Percentiles rank a stretch among this genome's conserved stretches.
Evolutionary conservation across 2,329 filamentous ascomycete species (phyloP).

Genomic region (Torrubiella hemipterigena): DNA sequence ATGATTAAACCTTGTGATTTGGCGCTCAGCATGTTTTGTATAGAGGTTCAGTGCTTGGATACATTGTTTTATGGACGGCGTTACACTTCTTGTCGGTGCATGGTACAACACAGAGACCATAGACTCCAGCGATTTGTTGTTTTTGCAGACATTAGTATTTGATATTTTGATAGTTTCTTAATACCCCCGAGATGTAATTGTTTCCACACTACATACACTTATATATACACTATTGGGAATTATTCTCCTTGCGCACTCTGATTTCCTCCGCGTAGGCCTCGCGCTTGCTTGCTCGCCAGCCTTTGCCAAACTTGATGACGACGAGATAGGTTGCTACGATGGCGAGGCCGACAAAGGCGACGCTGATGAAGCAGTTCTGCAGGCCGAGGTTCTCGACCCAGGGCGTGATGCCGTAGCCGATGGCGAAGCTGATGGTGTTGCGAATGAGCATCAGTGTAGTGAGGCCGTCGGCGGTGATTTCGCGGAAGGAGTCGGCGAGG

Average conservation of each 20-base stretch:
- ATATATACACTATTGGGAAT: slow-evolving; percentile 1
- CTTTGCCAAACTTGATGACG: slow-evolving; percentile 34
- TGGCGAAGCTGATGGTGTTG: slow-evolving; percentile 23
- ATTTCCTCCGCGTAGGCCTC: slow-evolving; percentile 11
- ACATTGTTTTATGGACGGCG: no score
- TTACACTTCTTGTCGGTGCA: no score
- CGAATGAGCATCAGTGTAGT: slow-evolving; percentile 26
- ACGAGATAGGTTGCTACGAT: slow-evolving; percentile 27
- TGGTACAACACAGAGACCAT: no score
- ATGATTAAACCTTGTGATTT: slow-evolving; percentile 7
- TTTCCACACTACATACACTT: no score
- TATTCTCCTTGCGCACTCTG: slow-evolving; percentile 4
- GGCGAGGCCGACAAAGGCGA: slow-evolving; percentile 25
- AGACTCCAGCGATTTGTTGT: no score
- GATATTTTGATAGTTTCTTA: no score
- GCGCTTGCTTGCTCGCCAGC: slow-evolving; percentile 10
- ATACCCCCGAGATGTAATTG: no score
- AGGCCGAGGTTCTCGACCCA: slow-evolving; percentile 28
- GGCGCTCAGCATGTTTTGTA: not conserved
- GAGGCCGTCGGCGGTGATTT: slow-evolving; percentile 25
- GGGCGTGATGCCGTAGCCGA: slow-evolving; percentile 28
- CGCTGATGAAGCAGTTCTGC: slow-evolving; percentile 29
- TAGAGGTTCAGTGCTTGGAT: not conserved
- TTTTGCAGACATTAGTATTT: no score
- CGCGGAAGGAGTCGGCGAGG: slow-evolving; percentile 27